Evolutionary conservation across 2,329 filamentous ascomycete genomes (phyloP), one percentile per base, ranked within the genome.

Genomic region (Hypocrella siamensis): DNA sequence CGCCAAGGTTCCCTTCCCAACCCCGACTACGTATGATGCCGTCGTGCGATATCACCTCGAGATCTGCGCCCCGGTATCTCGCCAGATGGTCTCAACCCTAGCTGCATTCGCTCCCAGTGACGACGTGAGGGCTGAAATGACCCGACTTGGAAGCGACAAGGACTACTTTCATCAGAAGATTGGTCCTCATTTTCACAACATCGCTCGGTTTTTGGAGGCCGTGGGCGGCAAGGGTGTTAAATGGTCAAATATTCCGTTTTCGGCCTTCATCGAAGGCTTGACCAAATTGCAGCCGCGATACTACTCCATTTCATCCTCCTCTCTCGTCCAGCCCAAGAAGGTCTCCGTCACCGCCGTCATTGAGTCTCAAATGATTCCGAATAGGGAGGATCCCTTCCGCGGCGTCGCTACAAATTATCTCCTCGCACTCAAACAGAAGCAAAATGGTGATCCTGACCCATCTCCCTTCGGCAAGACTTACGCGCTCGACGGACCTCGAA

Each of bases 301-400:
- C 67, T 98, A 98, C 65, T 98, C 92, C 31, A 98, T 98, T 55
- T 98, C 90, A 3, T 98, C 92, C 1, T 96, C 90, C 1, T 94
- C 90, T 6, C 56, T 85, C 7, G 86, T 93, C 12, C 86, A 98
- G 52, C 86, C 90, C 52, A 78, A 93, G 58, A 88, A 85, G 62
- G 85, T 98, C 42, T 83, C 90, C 38, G 80, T 98, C 47, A 98
- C 90, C 12, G 88, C 88, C 35, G 79, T 96, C 26, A 88, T 98
- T 36, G 90, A 96, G 54, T 83, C 78, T 10, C 70, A 85, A 44
- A 60, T 72, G 36, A 70, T 93, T 41, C 76, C 84, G 15, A 81
- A 81, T 42, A 77, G 83, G 30, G 78, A 71, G 19, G 81, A 93
- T 31, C 59, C 67, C 7, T 81, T 98, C 58, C 86, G 86, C 51